Conservation (phyloP, 352 stramenopile genomes). For the Phytophthora ohioensis region DNA sequence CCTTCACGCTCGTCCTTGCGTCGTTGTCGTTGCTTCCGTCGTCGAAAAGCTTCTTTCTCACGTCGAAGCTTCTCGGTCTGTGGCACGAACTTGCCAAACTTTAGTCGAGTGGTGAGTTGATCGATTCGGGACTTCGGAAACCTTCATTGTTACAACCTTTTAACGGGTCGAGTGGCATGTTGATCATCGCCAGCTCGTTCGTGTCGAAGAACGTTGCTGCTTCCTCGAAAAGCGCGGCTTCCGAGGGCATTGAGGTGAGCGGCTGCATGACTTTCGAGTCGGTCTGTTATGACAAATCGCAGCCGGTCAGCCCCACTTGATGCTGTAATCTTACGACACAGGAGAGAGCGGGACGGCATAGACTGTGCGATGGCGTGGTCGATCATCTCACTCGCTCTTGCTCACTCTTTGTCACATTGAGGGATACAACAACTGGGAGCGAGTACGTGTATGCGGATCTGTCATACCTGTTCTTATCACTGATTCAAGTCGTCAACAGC, state of each 20-base stretch:
- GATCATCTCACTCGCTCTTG: background rate
- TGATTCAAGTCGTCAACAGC: no score
- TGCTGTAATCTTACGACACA: background rate
- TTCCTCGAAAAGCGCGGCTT: background rate
- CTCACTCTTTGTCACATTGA: background rate
- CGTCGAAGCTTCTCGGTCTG: no score
- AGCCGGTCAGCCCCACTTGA: no score
- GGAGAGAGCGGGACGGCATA: no score
- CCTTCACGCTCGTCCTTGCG: background rate
- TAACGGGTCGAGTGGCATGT: background rate
- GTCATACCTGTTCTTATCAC: no score
- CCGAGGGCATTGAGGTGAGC: background rate
- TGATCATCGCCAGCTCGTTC: background rate
- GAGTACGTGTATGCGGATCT: background rate
- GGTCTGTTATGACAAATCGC: conserved; percentile 7
- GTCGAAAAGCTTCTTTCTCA: background rate
- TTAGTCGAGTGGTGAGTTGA: no score
- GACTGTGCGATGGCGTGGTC: no score
- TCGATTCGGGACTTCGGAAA: background rate
- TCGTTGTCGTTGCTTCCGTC: conserved; percentile 1
- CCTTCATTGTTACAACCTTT: background rate
- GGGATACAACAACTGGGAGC: background rate
- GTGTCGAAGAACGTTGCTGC: background rate
- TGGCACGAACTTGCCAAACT: no score
- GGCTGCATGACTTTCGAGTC: conserved; percentile 2